A percentile compares a stretch with the other conserved stretches of the same genome.
Conservation (phyloP, 164 flowering plant genomes). For the Houttuynia cordata region DNA sequence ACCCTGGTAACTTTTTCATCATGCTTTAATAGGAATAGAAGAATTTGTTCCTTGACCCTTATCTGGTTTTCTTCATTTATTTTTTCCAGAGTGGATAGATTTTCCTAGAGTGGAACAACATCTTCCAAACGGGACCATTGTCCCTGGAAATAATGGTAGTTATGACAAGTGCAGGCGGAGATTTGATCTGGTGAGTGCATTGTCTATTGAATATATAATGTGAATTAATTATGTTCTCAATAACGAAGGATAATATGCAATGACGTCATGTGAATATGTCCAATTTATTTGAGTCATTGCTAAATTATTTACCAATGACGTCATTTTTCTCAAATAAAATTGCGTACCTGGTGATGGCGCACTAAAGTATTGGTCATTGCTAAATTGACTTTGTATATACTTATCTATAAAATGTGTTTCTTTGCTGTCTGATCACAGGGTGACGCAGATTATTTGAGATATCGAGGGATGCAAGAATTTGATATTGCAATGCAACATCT, state of each 20-base stretch:
- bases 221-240: too few species aligned
- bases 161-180: conserved; percentile 93
- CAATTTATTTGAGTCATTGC: too few species aligned
- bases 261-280: too few species aligned
- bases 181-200: conserved; percentile 82
- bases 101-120: conserved; percentile 81
- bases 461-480: conserved; percentile 92
- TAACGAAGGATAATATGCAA: too few species aligned
- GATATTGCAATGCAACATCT: conserved; percentile 95
- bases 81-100: conserved; percentile 81
- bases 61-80: conserved; percentile 1
- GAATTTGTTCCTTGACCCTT: background rate
- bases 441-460: conserved; percentile 82
- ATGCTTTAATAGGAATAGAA: background rate
- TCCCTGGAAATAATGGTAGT: conserved; percentile 72
- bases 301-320: too few species aligned
- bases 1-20: conserved; percentile 56
- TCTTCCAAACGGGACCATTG: conserved; percentile 65
- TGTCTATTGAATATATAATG: conserved; percentile 6
- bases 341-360: too few species aligned
- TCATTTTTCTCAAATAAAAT: too few species aligned
- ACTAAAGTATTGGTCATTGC: too few species aligned
- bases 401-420: background rate
- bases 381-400: background rate
- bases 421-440: conserved; percentile 36